Evolutionary conservation across 2,329 filamentous ascomycete genomes (phyloP), one percentile per base, ranked within the genome.

Genomic region (Purpureocillium lavendulum): DNA sequence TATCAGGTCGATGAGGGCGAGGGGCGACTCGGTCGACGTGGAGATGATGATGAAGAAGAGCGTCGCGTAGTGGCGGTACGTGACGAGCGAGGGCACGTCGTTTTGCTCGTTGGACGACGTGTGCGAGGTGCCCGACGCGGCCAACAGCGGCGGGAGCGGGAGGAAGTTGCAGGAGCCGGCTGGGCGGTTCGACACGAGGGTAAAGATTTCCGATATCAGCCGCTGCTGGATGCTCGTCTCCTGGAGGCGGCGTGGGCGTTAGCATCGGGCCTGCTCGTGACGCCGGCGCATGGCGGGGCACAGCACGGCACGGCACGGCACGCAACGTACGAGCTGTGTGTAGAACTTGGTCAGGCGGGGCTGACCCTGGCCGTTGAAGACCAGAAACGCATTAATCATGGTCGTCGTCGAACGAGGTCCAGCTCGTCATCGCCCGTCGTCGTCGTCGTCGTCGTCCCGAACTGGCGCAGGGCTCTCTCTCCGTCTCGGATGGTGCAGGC

Each of bases 21-120:
- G 82, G 1, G 92, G 92, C 1, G 87, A 95, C 64, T 98, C 92
- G 43, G 92, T 96, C 5, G 88, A 87, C 4, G 94, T 98, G 29
- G 84, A 92, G 56, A 98, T 98, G 59, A 98, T 73, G 63, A 98
- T 98, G 69, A 98, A 98, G 67, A 94, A 97, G 45, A 98, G 83
- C 1, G 92, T 98, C 9, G 92, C 92, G 59, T 97, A 98, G 72
- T 95, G 87, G 42, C 92, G 87, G 72, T 98, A 98, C 8, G 92
- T 97, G 34, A 98, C 88, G 44, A 97, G 84, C 6, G 88, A 92
- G 9, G 92, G 92, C 10, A 88, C 84, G 64, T 97, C 92, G 58
- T 87, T 89, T 64, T 84, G 77, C 41, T 79, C 82, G 30, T 81
- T 76, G 52, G 76, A 77, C 54, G 64, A 83, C 62, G 59, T 84